Evolutionary conservation across 2,329 filamentous ascomycete species (phyloP), one percentile per base, ranked within the genome.

Genomic region (Microascus cirrosus): DNA sequence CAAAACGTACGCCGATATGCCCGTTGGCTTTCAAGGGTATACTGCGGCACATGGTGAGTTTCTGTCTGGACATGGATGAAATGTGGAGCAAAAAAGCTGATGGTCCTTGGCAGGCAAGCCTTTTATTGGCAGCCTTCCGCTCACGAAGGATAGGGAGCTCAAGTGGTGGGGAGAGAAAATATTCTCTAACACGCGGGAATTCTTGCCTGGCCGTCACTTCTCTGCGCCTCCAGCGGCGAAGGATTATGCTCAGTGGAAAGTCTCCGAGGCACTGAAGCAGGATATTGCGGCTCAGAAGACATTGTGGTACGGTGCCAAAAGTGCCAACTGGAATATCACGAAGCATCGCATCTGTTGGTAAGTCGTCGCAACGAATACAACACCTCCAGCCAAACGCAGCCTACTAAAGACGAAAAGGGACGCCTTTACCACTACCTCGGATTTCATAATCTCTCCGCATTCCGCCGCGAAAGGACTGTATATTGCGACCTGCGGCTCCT

Each of bases 281-380:
- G 83, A 86, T 60, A 81, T 86, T 45, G 66, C 74, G n/a, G 70
- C 80, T 52, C 77, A 81, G 2, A 80, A 78, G 58, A 70, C 77
- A 53, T 73, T 80, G 1, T 85, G 84, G 61, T 86, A 84, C 62
- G 84, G 83, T 10, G 74, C 76, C 54, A 77, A 78, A 22, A 77
- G 78, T 35, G 74, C 73, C 13, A 65, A 70, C 51, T 85, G 80
- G 82, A 77, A 80, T 61, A 77, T 84, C 68, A 77, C 78, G 58
- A 81, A 84, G 64, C 78, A 85, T 64, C 77, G 84, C 6, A 81
- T 87, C 59, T 87, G 84, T 76, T 87, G 84, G 84, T 86, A 68
- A 68, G 78, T 35, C 50, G 48, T 32, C 39, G 24, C 56, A 24
- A 34, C 10, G 24, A 34, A 10, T 3, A 22, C 22, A 7, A 34